Percentiles rank a stretch among this genome's conserved stretches.
phyloP scores from a whole-genome alignment of 2,329 filamentous ascomycete genomes.

The Cyclaneusma minus region DNA sequence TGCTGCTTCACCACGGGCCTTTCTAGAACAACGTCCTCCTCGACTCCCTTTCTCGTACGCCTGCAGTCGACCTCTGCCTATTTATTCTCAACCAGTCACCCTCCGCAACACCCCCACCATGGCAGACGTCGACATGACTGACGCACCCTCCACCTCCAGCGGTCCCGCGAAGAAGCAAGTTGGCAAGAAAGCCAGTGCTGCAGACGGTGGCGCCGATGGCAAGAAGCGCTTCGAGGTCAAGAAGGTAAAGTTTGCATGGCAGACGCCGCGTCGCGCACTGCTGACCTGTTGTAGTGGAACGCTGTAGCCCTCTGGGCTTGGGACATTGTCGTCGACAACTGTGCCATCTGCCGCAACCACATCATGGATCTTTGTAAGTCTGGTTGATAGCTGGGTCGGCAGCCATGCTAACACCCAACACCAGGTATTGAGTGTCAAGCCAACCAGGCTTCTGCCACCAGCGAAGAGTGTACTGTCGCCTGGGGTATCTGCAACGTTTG shows the following conservation, averaged over 20 bases:
- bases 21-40: too few species aligned
- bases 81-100: slow-evolving; percentile 1
- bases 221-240: slow-evolving; percentile 99
- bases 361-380: slow-evolving; percentile 94
- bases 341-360: slow-evolving; percentile 96
- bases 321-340: slow-evolving; percentile 99
- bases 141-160: slow-evolving; percentile 45
- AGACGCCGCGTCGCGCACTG: not conserved
- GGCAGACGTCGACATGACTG: slow-evolving; percentile 96
- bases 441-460: slow-evolving; percentile 93
- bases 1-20: too few species aligned
- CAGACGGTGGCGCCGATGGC: slow-evolving; percentile 39
- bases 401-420: slow-evolving; percentile 7
- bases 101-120: slow-evolving; percentile 36
- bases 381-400: slow-evolving; percentile 1
- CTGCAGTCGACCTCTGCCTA: too few species aligned
- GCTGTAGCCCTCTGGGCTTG: slow-evolving; percentile 96
- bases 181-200: slow-evolving; percentile 26
- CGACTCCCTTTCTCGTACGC: too few species aligned
- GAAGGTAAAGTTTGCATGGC: slow-evolving; percentile 47
- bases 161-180: slow-evolving; percentile 37
- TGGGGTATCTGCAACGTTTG: slow-evolving; percentile 98
- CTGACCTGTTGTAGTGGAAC: slow-evolving; percentile 58
- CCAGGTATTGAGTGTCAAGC: slow-evolving; percentile 94
- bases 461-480: slow-evolving; percentile 94